Percentiles rank a stretch among this genome's conserved stretches.
Conservation (phyloP, 2,329 filamentous ascomycete genomes). For the Scedosporium apiospermum region DNA sequence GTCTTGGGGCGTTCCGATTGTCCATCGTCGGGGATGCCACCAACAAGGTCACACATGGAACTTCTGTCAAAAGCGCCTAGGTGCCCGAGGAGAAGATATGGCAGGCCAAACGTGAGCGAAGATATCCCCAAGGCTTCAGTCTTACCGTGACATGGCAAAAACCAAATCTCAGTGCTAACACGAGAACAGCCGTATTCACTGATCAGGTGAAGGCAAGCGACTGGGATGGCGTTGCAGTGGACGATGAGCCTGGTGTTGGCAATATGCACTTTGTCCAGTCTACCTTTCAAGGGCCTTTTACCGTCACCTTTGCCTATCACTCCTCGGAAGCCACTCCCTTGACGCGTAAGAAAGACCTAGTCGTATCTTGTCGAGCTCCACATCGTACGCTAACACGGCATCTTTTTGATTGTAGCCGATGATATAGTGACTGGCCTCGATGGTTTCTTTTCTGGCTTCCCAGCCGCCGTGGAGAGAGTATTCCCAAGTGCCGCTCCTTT, state of each 20-base stretch:
- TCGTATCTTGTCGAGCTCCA: conserved; percentile 46
- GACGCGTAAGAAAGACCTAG: not conserved
- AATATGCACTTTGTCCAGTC: conserved; percentile 89
- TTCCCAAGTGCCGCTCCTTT: conserved; percentile 49
- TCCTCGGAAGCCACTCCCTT: not conserved
- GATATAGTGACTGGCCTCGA: conserved; percentile 48
- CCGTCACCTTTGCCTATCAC: conserved; percentile 23
- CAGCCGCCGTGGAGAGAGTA: conserved; percentile 54
- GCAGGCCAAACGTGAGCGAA: conserved; percentile 54
- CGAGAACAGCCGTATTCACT: conserved; percentile 38
- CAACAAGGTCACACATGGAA: conserved; percentile 59
- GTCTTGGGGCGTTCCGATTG: no score
- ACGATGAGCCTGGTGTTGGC: conserved; percentile 57
- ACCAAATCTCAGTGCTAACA: not conserved
- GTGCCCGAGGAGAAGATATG: conserved; percentile 63
- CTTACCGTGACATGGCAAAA: no score
- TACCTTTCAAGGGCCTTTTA: conserved; percentile 79
- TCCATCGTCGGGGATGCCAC: conserved; percentile 44
- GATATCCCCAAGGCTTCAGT: no score
- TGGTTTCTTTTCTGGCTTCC: conserved; percentile 66
- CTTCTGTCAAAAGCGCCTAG: conserved; percentile 63
- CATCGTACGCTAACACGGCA: conserved; percentile 76
- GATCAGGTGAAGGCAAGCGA: conserved; percentile 42
- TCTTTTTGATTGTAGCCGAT: conserved; percentile 46
- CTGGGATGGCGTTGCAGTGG: conserved; percentile 43